Base-by-base conservation (phyloP, 306 rosid genomes). In the Styphnolobium japonicum region DNA sequence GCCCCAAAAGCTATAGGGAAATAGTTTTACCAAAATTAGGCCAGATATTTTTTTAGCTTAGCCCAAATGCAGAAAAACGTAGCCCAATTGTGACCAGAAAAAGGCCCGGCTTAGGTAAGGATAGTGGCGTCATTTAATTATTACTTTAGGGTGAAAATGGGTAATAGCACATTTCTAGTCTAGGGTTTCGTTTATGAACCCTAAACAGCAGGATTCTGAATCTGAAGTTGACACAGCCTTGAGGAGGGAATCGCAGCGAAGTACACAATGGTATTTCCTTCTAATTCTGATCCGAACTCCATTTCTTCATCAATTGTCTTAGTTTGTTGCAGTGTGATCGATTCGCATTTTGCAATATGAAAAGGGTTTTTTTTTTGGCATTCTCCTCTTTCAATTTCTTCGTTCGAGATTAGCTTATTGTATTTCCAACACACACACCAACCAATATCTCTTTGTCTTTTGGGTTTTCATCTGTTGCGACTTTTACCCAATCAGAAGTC, bases 141-240 rank as follows among this genome's bases (percentile, higher is more conserved):
- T 23, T 22, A 4, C 15, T 36, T n/a, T 1, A 43, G 63, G 63
- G 73, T 7, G 0, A 10, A 72, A 64, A 39, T 71, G n/a, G 80
- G 61, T 0, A 43, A 80, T 7, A 10, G 45, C 4, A 60, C 6
- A 37, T 0, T 53, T 43, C 8, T 3, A 36, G 22, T 60, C 51
- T 75, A 68, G 81, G 85, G 85, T 76, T 82, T 53, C 2, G 68
- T 52, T 73, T 75, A 57, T 57, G 69, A 75, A 42, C 75, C 52
- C 80, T 18, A 39, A 67, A 16, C 16, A 29, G 40, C 7, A 36
- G 1, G 40, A 62, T 39, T 62, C 11, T 39, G 46, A 57, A 73
- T 27, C 57, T 21, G 16, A 58, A 48, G 57, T n/a, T 14, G 29
- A 25, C 29, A 23, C 55, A 60, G 67, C 29, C 76, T 55, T 0